Conservation (phyloP, 257 asterid genomes). For the Solanum piurae region DNA sequence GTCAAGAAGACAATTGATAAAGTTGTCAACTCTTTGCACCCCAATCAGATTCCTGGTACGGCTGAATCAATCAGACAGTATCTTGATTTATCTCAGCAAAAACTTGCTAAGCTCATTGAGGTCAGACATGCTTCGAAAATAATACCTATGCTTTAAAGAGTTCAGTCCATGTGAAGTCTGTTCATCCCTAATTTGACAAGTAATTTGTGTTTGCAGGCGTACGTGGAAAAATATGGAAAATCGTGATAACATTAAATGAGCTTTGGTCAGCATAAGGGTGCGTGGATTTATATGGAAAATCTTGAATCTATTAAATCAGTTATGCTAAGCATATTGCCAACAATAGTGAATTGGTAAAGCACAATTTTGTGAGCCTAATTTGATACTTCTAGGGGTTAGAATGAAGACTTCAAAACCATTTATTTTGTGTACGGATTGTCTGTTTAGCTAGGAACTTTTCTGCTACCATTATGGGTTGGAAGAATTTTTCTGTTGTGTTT, state of each 20-base stretch:
- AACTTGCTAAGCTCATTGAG: constrained; percentile 72
- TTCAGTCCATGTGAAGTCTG: not conserved
- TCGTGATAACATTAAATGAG: constrained; percentile 22
- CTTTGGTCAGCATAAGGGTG: constrained; percentile 1
- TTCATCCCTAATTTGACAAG: constrained; percentile 6
- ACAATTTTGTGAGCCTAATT: not conserved
- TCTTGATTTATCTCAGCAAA: constrained; percentile 44
- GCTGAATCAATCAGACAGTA: constrained; percentile 43
- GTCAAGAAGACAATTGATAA: constrained; percentile 68
- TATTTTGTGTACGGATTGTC: not conserved
- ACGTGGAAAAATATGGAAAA: constrained; percentile 58
- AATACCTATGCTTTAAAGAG: constrained; percentile 1
- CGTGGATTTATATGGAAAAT: not conserved
- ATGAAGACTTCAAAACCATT: not conserved
- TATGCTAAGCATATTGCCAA: not conserved
- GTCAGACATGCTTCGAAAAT: constrained; percentile 38
- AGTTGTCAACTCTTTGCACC: constrained; percentile 51
- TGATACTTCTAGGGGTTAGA: not conserved
- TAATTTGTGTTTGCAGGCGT: constrained; percentile 62
- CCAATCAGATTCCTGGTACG: constrained; percentile 60
- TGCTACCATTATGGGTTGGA: not conserved
- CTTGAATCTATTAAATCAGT: not conserved
- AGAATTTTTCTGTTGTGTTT: not conserved
- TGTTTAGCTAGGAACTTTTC: not conserved
- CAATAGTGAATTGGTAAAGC: not conserved